Percentiles rank a stretch among this genome's conserved stretches.
Evolutionary conservation across 1,139 yeast species (phyloP).

Genomic region (Geotrichum reessii): DNA sequence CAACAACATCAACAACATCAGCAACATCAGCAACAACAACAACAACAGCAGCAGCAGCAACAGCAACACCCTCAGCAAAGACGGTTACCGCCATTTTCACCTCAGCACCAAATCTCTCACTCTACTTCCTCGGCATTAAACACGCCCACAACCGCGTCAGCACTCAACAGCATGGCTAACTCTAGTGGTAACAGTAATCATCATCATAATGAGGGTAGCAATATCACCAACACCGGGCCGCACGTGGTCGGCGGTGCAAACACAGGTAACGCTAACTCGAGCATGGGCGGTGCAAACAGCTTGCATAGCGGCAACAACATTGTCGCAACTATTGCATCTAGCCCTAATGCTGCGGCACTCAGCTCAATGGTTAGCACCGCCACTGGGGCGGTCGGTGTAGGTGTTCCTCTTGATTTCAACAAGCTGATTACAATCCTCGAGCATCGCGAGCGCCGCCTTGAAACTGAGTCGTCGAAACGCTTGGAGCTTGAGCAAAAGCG

Average conservation of each 20-base stretch:
- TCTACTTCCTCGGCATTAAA: background rate
- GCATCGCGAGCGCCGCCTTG: conserved; percentile 13
- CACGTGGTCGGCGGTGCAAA: background rate
- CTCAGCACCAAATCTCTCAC: conserved; percentile 1
- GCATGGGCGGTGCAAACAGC: background rate
- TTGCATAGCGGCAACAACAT: background rate
- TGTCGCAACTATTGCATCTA: background rate
- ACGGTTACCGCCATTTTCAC: conserved; percentile 9
- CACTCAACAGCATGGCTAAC: background rate
- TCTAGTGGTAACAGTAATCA: background rate
- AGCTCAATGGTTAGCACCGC: background rate
- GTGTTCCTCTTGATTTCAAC: conserved; percentile 12
- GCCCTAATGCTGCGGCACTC: background rate
- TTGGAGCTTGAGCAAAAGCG: conserved; percentile 15
- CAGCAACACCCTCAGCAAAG: conserved; percentile 8
- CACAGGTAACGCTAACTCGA: background rate
- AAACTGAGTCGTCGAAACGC: conserved; percentile 11
- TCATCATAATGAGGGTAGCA: background rate
- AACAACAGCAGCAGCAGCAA: conserved; percentile 4
- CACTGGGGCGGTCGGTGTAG: background rate
- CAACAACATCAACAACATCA: background rate
- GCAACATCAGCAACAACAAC: conserved; percentile 6
- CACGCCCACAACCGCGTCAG: background rate
- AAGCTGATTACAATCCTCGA: conserved; percentile 13
- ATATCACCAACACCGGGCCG: background rate